Percentiles rank a stretch among this genome's conserved stretches.
phyloP scores from a whole-genome alignment of 768 basidiomycete species.

The Russula griseocarnosa region DNA sequence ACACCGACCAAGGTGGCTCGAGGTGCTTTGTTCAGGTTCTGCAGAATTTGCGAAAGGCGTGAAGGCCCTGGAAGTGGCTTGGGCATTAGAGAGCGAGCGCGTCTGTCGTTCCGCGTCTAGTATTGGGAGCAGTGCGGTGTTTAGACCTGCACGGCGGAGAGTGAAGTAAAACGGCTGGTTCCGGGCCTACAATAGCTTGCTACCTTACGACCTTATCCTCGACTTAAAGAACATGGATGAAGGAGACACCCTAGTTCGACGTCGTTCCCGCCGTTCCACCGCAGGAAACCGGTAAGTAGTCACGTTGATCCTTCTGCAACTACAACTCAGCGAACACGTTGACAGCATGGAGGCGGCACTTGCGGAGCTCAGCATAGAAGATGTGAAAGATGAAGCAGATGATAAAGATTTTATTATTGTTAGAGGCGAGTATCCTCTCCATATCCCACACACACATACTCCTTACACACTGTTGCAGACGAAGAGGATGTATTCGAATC shows the following conservation, averaged over 20 bases:
- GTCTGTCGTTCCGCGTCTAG: not conserved
- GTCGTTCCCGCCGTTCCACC: constrained; percentile 65
- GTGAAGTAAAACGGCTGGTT: no score
- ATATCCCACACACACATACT: not conserved
- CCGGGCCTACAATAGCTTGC: not conserved
- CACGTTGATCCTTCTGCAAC: not conserved
- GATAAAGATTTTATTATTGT: constrained; percentile 66
- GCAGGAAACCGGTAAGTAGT: constrained; percentile 67
- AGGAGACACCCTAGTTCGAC: constrained; percentile 49
- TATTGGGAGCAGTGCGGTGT: no score
- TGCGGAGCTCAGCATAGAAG: constrained; percentile 57
- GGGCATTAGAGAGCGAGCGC: not conserved
- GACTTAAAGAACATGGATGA: constrained; percentile 18
- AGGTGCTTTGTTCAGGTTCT: constrained; percentile 49
- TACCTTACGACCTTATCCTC: not conserved
- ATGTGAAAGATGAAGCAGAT: constrained; percentile 54
- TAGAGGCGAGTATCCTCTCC: constrained; percentile 46
- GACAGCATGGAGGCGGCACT: constrained; percentile 72
- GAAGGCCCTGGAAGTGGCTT: constrained; percentile 45
- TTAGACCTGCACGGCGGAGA: no score
- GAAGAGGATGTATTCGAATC: constrained; percentile 80
- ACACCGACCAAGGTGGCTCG: constrained; percentile 47
- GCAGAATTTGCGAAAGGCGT: constrained; percentile 51
- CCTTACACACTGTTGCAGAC: constrained; percentile 41
- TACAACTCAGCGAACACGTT: constrained; percentile 11